Evolutionary conservation across 2,329 filamentous ascomycete species (phyloP), one percentile per base, ranked within the genome.

Genomic region (Fusarium nelsonii): DNA sequence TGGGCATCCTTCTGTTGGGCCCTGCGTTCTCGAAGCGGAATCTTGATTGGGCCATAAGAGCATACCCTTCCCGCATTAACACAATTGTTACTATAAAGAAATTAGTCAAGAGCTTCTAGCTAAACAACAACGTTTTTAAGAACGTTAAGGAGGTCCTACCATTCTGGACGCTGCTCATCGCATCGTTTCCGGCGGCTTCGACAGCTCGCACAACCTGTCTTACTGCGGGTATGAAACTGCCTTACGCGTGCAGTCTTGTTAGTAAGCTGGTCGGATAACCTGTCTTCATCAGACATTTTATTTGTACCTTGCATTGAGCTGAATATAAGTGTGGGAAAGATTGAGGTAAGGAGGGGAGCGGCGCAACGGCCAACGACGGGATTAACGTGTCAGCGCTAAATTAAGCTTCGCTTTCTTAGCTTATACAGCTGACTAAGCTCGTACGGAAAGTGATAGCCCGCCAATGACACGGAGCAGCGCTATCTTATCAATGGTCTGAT

Each of bases 151-250:
- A n/a, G 43, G 44, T 49, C 10, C 3, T 53, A 64, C 61, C 61
- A 64, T 40, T 45, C 23, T n/a, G 59, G 61, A 14, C 50, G 52
- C 23, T 64, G 59, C 20, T 64, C 61, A 9, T 58, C 61, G 10
- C 61, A 64, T 20, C 61, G 44, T 18, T 64, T 64, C 1, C 61
- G 44, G 12, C 61, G 61, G 30, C 6, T 41, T 36, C 61, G 61
- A n/a, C 61, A 64, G 7, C 44, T 51, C n/a, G 59, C 45, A 18
- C 59, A 64, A 4, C 61, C 61, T 28, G 59, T 64, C 10, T 43
- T 48, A 23, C 61, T 64, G 7, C 61, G 61, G 0, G 61, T 64
- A 3, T 64, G 51, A 4, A 57, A 49, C 43, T 63, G 49, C 0
- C 60, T 36, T 4, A 63, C 58, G 8, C 58, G 28, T 6, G 43